Evolutionary conservation across 805 yeast genomes (phyloP).

Genomic region (Saccharomycopsis guyanensis): DNA sequence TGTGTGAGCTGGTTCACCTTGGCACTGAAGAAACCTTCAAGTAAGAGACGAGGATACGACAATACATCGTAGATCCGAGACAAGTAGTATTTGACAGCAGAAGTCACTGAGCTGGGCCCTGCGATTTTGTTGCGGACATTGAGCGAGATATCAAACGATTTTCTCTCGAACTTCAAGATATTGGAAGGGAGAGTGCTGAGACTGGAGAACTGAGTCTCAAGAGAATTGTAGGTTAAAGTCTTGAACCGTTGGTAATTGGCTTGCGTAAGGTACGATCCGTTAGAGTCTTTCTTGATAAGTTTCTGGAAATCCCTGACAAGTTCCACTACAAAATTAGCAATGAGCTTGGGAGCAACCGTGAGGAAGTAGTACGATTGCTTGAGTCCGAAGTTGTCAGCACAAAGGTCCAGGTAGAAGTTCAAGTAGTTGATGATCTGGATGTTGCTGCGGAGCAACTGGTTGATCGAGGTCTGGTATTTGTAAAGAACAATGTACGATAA

Average conservation of each 20-base stretch:
- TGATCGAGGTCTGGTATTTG: slow-evolving; percentile 30
- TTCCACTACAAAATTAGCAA: slow-evolving; percentile 1
- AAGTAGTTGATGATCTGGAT: slow-evolving; percentile 37
- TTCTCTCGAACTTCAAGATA: background rate
- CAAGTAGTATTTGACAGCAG: slow-evolving; percentile 26
- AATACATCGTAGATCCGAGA: slow-evolving; percentile 10
- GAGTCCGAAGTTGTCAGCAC: slow-evolving; percentile 20
- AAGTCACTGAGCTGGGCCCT: slow-evolving; percentile 5
- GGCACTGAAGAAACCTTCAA: slow-evolving; percentile 26
- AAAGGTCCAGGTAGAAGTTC: slow-evolving; percentile 38
- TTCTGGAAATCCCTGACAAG: slow-evolving; percentile 4
- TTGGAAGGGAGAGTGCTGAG: slow-evolving; percentile 20
- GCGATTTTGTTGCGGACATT: slow-evolving; percentile 1
- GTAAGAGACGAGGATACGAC: slow-evolving; percentile 30
- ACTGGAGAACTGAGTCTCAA: slow-evolving; percentile 11
- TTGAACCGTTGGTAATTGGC: background rate
- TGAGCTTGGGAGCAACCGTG: slow-evolving; percentile 29
- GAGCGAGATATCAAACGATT: slow-evolving; percentile 10
- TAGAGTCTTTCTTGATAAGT: slow-evolving; percentile 3
- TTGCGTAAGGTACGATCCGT: slow-evolving; percentile 12
- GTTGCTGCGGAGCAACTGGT: slow-evolving; percentile 33
- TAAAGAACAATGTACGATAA: slow-evolving; percentile 28
- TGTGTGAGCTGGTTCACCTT: slow-evolving; percentile 23
- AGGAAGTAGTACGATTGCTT: slow-evolving; percentile 26
- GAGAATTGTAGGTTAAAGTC: slow-evolving; percentile 1